Conservation (phyloP, 805 yeast genomes). For the Candida gorgasii region DNA sequence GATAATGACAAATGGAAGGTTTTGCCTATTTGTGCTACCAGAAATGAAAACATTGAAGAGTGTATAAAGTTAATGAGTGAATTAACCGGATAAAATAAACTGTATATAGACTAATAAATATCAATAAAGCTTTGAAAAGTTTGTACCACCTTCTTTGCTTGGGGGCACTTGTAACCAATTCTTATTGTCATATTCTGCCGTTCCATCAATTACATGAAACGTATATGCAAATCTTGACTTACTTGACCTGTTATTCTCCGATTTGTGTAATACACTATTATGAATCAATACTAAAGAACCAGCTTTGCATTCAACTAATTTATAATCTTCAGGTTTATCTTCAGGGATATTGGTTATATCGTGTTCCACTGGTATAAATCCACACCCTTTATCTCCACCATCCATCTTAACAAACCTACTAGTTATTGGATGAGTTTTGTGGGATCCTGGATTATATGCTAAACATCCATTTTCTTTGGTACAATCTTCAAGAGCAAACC, state of each 20-base stretch:
- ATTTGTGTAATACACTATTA: conserved; percentile 70
- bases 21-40: conserved; percentile 82
- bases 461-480: conserved; percentile 67
- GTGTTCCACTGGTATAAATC: conserved; percentile 43
- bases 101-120: conserved; percentile 1
- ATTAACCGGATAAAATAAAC: background rate
- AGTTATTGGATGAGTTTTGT: conserved; percentile 53
- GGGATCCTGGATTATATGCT: conserved; percentile 70
- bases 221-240: conserved; percentile 75
- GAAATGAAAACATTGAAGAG: conserved; percentile 68
- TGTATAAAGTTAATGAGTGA: conserved; percentile 74
- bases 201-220: conserved; percentile 77
- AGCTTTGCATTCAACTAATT: conserved; percentile 61
- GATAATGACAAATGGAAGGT: conserved; percentile 56
- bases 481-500: conserved; percentile 82
- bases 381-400: conserved; percentile 55
- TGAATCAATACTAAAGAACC: conserved; percentile 73
- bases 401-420: conserved; percentile 63
- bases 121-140: conserved; percentile 52
- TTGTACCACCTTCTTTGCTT: conserved; percentile 52
- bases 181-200: conserved; percentile 54
- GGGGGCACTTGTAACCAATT: conserved; percentile 84
- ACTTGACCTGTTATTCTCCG: conserved; percentile 56
- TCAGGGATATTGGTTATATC: conserved; percentile 16
- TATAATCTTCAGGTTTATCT: conserved; percentile 44